A percentile compares a stretch with the other conserved stretches of the same genome.
phyloP scores from a whole-genome alignment of 2,329 filamentous ascomycete species.

The Aureobasidium sp. region DNA sequence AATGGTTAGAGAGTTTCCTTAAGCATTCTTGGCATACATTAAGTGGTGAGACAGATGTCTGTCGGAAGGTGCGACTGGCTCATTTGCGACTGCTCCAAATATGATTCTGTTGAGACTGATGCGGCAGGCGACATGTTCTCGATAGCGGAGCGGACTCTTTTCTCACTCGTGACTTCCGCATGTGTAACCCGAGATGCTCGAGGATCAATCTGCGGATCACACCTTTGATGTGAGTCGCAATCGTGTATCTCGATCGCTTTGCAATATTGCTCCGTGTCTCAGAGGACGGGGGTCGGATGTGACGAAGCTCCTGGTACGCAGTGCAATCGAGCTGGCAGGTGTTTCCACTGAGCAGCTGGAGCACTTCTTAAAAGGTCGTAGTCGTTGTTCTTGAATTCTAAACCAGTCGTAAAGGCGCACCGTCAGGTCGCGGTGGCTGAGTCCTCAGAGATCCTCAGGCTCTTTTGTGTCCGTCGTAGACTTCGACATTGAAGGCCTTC shows the following conservation, averaged over 20 bases:
- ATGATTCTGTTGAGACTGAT: not conserved
- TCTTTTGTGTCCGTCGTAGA: slow-evolving; percentile 25
- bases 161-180: not conserved
- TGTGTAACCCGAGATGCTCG: not conserved
- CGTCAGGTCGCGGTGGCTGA: not conserved
- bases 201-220: too few relatives aligned
- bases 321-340: too few relatives aligned
- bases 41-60: not conserved
- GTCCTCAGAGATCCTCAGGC: slow-evolving; percentile 19
- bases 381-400: too few relatives aligned
- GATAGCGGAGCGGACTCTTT: not conserved
- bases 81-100: not conserved
- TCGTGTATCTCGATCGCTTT: not conserved
- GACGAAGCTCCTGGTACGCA: not conserved
- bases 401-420: not conserved
- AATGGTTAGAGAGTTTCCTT: not conserved
- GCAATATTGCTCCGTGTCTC: not conserved
- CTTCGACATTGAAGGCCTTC: slow-evolving; percentile 28
- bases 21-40: not conserved
- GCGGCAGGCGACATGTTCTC: not conserved
- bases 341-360: too few relatives aligned
- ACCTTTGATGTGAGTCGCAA: not conserved
- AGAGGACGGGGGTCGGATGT: too few relatives aligned
- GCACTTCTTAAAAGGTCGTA: too few relatives aligned
- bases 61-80: not conserved